Percentiles rank a stretch among this genome's conserved stretches.
Conservation (phyloP, 768 basidiomycete genomes). For the Filobasidium wieringae region DNA sequence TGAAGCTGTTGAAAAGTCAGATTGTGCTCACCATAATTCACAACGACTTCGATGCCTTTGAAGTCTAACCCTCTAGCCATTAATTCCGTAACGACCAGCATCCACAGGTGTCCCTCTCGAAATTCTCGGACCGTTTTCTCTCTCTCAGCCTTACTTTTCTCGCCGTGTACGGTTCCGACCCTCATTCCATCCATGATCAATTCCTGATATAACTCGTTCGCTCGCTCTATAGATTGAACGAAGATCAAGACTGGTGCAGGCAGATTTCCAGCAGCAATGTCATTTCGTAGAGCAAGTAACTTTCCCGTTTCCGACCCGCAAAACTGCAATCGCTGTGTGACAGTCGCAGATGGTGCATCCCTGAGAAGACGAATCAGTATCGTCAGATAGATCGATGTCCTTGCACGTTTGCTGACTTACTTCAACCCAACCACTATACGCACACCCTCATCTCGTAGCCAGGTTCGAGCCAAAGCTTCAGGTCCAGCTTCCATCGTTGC, state of each 20-base stretch:
- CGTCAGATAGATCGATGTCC: neutral
- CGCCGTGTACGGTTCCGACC: conserved; percentile 63
- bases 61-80: conserved; percentile 99
- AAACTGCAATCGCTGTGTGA: conserved; percentile 75
- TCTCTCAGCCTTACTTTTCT: conserved; percentile 72
- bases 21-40: conserved; percentile 48
- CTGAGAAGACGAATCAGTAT: conserved; percentile 40
- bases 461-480: conserved; percentile 74
- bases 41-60: conserved; percentile 80
- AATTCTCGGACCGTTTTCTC: conserved; percentile 74
- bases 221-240: conserved; percentile 62
- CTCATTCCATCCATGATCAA: conserved; percentile 75
- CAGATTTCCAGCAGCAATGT: conserved; percentile 57
- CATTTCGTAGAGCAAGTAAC: conserved; percentile 68
- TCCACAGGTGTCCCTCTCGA: conserved; percentile 83
- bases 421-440: conserved; percentile 94
- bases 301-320: conserved; percentile 92
- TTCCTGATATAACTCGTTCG: conserved; percentile 58
- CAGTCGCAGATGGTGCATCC: conserved; percentile 87
- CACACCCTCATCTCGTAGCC: conserved; percentile 65
- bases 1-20: conserved; percentile 40
- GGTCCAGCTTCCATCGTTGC: conserved; percentile 83
- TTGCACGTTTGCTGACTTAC: conserved; percentile 44
- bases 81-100: conserved; percentile 90
- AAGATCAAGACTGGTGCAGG: conserved; percentile 87